Conservation (phyloP, 352 stramenopile species). For the Peronospora belbahrii region DNA sequence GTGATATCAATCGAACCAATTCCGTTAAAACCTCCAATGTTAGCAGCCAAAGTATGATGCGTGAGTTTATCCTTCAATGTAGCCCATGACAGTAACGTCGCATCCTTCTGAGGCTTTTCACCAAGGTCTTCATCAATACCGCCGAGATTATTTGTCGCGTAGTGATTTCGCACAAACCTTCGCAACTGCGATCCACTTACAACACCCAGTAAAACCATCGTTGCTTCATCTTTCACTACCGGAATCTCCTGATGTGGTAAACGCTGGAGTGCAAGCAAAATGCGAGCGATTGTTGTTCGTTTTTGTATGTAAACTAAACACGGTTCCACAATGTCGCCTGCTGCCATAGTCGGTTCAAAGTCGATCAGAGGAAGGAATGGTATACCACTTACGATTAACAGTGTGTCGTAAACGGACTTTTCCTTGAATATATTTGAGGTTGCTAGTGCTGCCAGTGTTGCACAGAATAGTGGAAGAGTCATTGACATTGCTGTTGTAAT, state of each 20-base stretch:
- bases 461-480: conserved; percentile 78
- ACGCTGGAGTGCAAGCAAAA: conserved; percentile 66
- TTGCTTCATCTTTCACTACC: conserved; percentile 55
- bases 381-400: conserved; percentile 60
- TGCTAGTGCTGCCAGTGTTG: conserved; percentile 57
- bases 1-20: conserved; percentile 56
- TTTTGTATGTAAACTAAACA: conserved; percentile 72
- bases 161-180: conserved; percentile 55
- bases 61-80: conserved; percentile 56
- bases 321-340: conserved; percentile 63
- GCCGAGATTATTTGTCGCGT: conserved; percentile 36
- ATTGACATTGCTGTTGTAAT: conserved; percentile 77
- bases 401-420: conserved; percentile 80
- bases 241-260: conserved; percentile 68
- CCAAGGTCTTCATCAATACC: conserved; percentile 70
- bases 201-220: conserved; percentile 62
- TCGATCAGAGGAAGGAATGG: conserved; percentile 82
- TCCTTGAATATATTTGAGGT: conserved; percentile 55
- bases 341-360: conserved; percentile 48
- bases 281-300: conserved; percentile 52
- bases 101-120: conserved; percentile 36
- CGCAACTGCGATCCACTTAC: conserved; percentile 50
- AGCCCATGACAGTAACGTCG: conserved; percentile 41
- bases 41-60: conserved; percentile 21
- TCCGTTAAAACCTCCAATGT: conserved; percentile 55